Percentiles rank a stretch among this genome's conserved stretches.
Evolutionary conservation across 208 protist species (phyloP).

Genomic region (Leishmania martiniquensis): DNA sequence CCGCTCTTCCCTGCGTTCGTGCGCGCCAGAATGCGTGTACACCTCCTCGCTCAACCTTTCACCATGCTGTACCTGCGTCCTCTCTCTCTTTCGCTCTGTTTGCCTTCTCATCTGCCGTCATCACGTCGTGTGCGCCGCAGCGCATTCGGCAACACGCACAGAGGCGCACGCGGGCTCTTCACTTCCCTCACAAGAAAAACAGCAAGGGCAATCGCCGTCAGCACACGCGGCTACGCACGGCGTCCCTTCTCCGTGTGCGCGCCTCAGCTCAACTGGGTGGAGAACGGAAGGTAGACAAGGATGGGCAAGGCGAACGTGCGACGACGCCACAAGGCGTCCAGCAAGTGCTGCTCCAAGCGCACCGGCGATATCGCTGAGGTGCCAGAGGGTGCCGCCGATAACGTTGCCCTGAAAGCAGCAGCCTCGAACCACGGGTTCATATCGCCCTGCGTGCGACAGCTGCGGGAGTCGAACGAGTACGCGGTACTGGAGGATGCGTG

Average conservation of each 20-base stretch:
- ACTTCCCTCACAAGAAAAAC: too few relatives aligned
- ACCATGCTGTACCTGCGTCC: too few relatives aligned
- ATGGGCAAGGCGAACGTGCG: constrained; percentile 9
- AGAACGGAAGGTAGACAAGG: background rate
- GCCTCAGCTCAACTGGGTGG: too few relatives aligned
- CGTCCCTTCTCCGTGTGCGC: too few relatives aligned
- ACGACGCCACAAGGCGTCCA: constrained; percentile 1
- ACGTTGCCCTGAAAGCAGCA: background rate
- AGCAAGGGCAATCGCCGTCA: too few relatives aligned
- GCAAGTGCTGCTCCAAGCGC: background rate
- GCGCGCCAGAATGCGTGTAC: too few relatives aligned
- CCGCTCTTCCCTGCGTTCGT: too few relatives aligned
- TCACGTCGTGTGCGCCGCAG: too few relatives aligned
- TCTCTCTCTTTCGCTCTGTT: too few relatives aligned
- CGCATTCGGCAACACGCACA: background rate
- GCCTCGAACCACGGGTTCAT: constrained; percentile 1
- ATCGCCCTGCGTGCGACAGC: constrained; percentile 48
- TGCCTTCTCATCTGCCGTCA: too few relatives aligned
- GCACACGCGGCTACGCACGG: background rate
- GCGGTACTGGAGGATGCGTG: constrained; percentile 59
- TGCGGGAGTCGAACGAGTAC: constrained; percentile 41
- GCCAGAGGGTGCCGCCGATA: background rate
- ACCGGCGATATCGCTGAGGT: background rate
- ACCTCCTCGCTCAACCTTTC: too few relatives aligned
- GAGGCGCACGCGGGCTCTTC: background rate